These are phyloP conservation scores for Inga leiocalycina DNA, from an alignment of 306 rosid genomes.

Conservation along the genomic window DNA sequence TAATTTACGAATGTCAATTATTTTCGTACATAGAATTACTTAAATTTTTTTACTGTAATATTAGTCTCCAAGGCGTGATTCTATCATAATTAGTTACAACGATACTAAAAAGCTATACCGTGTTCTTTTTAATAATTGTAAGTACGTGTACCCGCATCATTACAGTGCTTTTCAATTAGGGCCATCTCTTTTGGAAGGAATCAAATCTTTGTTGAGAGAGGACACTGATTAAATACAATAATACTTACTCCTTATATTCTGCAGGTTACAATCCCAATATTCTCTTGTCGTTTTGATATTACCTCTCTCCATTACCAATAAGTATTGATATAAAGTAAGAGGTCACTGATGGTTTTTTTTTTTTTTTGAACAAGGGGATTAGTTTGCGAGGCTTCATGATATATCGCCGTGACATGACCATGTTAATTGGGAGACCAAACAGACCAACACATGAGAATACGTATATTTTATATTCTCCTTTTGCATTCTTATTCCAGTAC, in stretches of 20 bases:
- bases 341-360: slow-evolving; percentile 3
- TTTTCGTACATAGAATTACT: too few species aligned
- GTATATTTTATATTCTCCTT: slow-evolving; percentile 37
- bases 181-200: slow-evolving; percentile 2
- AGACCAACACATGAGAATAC: slow-evolving; percentile 48
- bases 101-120: neutral
- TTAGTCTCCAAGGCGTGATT: neutral
- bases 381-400: slow-evolving; percentile 30
- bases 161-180: neutral
- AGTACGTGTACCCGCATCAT: slow-evolving; percentile 40
- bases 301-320: slow-evolving; percentile 13
- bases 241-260: neutral
- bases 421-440: slow-evolving; percentile 62
- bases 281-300: neutral
- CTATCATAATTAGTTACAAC: neutral
- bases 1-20: slow-evolving; percentile 26
- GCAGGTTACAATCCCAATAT: slow-evolving; percentile 50
- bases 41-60: too few species aligned
- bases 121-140: neutral
- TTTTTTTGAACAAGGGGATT: neutral
- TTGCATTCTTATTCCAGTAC: slow-evolving; percentile 70
- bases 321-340: neutral
- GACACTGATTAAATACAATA: neutral
- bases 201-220: neutral
- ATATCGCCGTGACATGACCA: slow-evolving; percentile 31